Percentiles rank a stretch among this genome's conserved stretches.
These are phyloP conservation scores for Emiliania huxleyi DNA, from an alignment of 78 protist species.

Conservation along the genomic window DNA sequence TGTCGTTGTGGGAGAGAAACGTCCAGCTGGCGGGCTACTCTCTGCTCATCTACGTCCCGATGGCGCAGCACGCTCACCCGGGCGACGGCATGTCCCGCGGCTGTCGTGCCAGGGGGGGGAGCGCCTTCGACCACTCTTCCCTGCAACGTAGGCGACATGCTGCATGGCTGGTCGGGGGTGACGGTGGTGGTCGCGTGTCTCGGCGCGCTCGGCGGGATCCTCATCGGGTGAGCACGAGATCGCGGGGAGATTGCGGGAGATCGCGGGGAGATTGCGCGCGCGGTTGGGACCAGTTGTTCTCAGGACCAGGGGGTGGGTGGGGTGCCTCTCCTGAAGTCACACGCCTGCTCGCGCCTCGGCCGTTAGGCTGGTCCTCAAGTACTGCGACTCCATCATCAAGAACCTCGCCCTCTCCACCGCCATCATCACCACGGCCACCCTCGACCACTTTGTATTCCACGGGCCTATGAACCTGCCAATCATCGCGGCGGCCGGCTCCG, in stretches of 20 bases:
- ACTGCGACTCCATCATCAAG: neutral
- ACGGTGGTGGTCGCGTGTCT: neutral
- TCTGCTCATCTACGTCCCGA: neutral
- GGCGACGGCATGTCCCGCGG: no score
- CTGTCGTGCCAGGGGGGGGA: no score
- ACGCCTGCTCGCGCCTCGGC: no score
- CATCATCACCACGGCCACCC: neutral
- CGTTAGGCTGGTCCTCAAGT: neutral
- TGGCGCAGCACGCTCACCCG: neutral
- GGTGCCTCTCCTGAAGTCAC: no score
- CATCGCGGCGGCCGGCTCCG: neutral
- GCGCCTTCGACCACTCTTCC: no score
- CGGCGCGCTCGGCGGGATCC: slow-evolving; percentile 11
- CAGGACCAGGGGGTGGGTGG: no score
- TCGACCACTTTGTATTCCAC: neutral
- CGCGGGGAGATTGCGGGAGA: no score
- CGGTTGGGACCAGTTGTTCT: no score
- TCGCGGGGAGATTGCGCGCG: no score
- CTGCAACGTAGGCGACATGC: no score
- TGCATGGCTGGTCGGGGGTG: neutral
- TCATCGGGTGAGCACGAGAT: no score
- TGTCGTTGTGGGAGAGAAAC: slow-evolving; percentile 4
- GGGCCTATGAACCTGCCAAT: neutral
- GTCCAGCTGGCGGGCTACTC: slow-evolving; percentile 28
- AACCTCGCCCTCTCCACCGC: neutral